These are phyloP conservation scores for Phytophthora constricta DNA, from an alignment of 352 stramenopile species.

Conservation along the genomic window DNA sequence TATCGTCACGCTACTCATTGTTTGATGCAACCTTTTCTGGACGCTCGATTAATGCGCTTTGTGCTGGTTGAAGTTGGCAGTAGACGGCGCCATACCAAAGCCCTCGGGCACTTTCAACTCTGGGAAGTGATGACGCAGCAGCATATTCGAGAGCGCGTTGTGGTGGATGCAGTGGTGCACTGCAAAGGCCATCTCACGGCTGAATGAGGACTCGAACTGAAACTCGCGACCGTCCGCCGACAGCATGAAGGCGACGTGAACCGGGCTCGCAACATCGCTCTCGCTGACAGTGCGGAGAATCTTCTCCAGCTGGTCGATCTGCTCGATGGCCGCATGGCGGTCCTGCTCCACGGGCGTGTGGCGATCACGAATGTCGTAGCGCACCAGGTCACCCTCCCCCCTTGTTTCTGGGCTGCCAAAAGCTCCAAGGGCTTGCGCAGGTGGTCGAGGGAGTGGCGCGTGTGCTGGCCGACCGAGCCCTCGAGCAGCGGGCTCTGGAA, in stretches of 20 bases:
- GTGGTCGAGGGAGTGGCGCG: slow-evolving; percentile 83
- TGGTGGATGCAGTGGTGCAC: slow-evolving; percentile 90
- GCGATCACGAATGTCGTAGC: slow-evolving; percentile 76
- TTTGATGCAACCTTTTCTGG: neutral
- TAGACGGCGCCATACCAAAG: slow-evolving; percentile 85
- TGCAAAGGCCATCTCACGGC: slow-evolving; percentile 81
- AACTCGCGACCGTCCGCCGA: slow-evolving; percentile 74
- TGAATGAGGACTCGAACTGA: slow-evolving; percentile 73
- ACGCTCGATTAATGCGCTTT: too few relatives aligned
- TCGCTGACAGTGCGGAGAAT: slow-evolving; percentile 40
- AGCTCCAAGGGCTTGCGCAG: slow-evolving; percentile 72
- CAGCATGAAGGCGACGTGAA: slow-evolving; percentile 81
- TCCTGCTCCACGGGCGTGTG: slow-evolving; percentile 73
- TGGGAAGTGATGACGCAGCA: slow-evolving; percentile 76
- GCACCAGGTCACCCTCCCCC: slow-evolving; percentile 34
- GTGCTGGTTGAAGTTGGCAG: slow-evolving; percentile 55
- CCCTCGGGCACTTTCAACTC: slow-evolving; percentile 41
- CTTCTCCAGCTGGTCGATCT: slow-evolving; percentile 59
- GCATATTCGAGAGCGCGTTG: slow-evolving; percentile 80
- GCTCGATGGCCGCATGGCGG: slow-evolving; percentile 53
- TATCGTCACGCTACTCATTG: slow-evolving; percentile 1
- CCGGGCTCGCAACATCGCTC: slow-evolving; percentile 25
- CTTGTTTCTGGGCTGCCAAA: slow-evolving; percentile 8
- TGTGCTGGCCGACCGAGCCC: slow-evolving; percentile 73
- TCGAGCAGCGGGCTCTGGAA: slow-evolving; percentile 73